Evolutionary conservation across 805 yeast species (phyloP).

Genomic region (Candida stauntonica): DNA sequence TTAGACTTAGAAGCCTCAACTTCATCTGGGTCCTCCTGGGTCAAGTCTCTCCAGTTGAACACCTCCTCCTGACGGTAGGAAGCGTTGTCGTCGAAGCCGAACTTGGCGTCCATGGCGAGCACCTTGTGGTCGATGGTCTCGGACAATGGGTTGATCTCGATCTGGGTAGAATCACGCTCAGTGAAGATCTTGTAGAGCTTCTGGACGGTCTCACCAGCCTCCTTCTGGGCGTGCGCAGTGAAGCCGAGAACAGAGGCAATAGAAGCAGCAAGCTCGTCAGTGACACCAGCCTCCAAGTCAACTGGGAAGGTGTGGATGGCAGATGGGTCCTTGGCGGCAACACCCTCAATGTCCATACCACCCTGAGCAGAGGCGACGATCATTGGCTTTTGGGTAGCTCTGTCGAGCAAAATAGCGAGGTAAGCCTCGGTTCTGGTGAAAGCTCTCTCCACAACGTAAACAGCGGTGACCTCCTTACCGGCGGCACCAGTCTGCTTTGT

Average conservation of each 20-base stretch:
- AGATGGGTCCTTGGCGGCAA: slow-evolving; percentile 84
- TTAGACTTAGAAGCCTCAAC: slow-evolving; percentile 86
- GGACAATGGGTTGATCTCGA: slow-evolving; percentile 96
- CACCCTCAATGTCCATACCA: slow-evolving; percentile 99
- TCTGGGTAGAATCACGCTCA: slow-evolving; percentile 95
- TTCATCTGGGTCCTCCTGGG: slow-evolving; percentile 98
- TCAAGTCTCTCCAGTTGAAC: slow-evolving; percentile 92
- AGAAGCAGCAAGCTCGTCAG: slow-evolving; percentile 67
- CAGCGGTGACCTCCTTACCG: slow-evolving; percentile 96
- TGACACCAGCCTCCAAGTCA: slow-evolving; percentile 73
- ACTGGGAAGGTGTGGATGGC: slow-evolving; percentile 88
- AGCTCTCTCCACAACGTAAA: slow-evolving; percentile 91
- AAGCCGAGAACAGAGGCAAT: slow-evolving; percentile 82
- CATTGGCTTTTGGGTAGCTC: slow-evolving; percentile 84
- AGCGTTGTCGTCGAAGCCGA: slow-evolving; percentile 97
- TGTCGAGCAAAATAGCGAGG: slow-evolving; percentile 91
- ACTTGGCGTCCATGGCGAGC: slow-evolving; percentile 98
- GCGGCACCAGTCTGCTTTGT: slow-evolving; percentile 98
- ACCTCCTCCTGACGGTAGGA: slow-evolving; percentile 91
- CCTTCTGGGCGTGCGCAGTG: slow-evolving; percentile 68
- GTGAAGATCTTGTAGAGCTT: slow-evolving; percentile 83
- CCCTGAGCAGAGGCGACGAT: slow-evolving; percentile 97
- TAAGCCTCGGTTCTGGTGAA: slow-evolving; percentile 94
- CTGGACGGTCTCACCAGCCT: slow-evolving; percentile 84
- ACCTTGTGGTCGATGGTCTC: slow-evolving; percentile 89